A percentile compares a stretch with the other conserved stretches of the same genome.
Conservation (phyloP, 345 rosid genomes). For the Dimocarpus longan region DNA sequence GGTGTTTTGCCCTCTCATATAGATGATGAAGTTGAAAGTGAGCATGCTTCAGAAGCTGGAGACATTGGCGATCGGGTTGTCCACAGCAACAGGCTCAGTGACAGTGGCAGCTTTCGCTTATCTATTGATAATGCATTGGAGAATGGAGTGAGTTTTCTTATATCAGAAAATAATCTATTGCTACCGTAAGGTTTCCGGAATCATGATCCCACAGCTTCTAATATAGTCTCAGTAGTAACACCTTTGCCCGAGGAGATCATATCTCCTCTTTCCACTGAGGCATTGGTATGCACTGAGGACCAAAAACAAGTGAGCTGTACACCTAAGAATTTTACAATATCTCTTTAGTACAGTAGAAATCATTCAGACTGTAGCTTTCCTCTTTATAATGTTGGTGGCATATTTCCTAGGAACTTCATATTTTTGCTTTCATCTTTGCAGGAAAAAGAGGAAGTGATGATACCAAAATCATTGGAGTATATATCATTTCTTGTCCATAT, state of each 20-base stretch:
- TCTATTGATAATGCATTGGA: slow-evolving; percentile 47
- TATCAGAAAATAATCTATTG: slow-evolving; percentile 30
- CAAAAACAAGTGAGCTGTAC: too few species aligned
- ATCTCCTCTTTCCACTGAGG: too few species aligned
- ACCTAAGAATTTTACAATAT: too few species aligned
- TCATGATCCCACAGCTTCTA: slow-evolving; percentile 30
- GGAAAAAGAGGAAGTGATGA: slow-evolving; percentile 31
- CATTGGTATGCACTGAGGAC: too few species aligned
- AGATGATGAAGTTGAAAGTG: slow-evolving; percentile 54
- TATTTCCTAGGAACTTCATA: too few species aligned
- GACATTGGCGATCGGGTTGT: slow-evolving; percentile 85
- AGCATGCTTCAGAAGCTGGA: slow-evolving; percentile 83
- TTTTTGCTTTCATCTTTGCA: slow-evolving; percentile 20
- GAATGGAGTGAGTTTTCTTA: slow-evolving; percentile 33
- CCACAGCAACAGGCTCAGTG: slow-evolving; percentile 45
- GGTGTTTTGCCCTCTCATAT: slow-evolving; percentile 28
- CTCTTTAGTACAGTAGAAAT: too few species aligned
- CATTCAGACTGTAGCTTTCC: too few species aligned
- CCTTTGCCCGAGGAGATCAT: slow-evolving; percentile 16
- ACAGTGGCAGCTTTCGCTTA: slow-evolving; percentile 41
- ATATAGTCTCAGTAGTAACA: slow-evolving; percentile 33
- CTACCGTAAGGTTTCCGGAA: slow-evolving; percentile 25
- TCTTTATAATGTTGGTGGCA: too few species aligned
- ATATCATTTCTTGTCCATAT: slow-evolving; percentile 56
- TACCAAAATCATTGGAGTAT: slow-evolving; percentile 57